Evolutionary conservation across 768 basidiomycete species (phyloP).

Genomic region (Suillus hirtellus): DNA sequence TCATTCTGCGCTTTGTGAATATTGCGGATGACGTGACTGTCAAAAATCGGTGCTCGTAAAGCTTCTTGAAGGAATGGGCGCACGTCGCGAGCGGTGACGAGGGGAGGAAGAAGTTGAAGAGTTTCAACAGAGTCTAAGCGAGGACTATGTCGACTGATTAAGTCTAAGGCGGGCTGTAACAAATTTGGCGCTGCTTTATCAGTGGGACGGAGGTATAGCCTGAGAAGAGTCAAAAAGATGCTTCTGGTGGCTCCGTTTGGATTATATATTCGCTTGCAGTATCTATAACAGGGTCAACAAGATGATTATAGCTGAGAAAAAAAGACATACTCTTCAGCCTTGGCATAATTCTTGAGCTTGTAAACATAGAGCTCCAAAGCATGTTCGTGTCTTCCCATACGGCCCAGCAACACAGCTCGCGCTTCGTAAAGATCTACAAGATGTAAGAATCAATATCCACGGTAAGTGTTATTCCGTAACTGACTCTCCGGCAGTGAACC

Average conservation of each 20-base stretch:
- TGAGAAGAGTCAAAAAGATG: conserved; percentile 83
- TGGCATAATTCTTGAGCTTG: conserved; percentile 74
- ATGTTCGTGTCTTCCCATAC: conserved; percentile 87
- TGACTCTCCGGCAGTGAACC: conserved; percentile 81
- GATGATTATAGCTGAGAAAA: not conserved
- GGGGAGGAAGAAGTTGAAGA: conserved; percentile 83
- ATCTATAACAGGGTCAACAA: conserved; percentile 46
- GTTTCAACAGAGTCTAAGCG: conserved; percentile 82
- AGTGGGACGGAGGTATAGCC: conserved; percentile 82
- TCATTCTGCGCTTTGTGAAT: conserved; percentile 78
- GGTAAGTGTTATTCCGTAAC: conserved; percentile 13
- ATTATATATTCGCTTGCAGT: conserved; percentile 84
- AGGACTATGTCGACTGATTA: conserved; percentile 82
- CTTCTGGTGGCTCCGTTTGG: conserved; percentile 51
- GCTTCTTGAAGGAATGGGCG: conserved; percentile 74
- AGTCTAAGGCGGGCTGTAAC: conserved; percentile 80
- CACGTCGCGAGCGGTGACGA: conserved; percentile 83
- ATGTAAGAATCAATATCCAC: not conserved
- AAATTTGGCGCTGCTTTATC: conserved; percentile 52
- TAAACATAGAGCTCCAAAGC: conserved; percentile 96
- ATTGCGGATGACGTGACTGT: conserved; percentile 66
- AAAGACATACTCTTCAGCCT: conserved; percentile 81
- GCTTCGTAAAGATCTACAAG: conserved; percentile 82
- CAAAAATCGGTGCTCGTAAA: conserved; percentile 64
- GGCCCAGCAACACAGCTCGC: conserved; percentile 86